phyloP scores from a whole-genome alignment of 1,284 basidiomycete species.

The Austropuccinia psidii region DNA sequence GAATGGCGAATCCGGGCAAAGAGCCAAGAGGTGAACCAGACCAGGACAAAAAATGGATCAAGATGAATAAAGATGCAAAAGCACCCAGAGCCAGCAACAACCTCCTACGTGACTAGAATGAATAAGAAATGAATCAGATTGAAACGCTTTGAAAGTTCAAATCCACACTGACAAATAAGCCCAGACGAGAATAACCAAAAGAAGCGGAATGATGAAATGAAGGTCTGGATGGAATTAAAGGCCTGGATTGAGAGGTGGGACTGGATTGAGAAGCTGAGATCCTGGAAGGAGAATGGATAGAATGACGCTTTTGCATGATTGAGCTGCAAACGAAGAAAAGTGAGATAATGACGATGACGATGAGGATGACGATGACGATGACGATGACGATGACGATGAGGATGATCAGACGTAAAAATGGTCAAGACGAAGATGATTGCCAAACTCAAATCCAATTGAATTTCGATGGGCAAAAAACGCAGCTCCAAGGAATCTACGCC shows the following conservation, averaged over 20 bases:
- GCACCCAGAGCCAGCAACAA: slow-evolving; percentile 15
- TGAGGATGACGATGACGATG: no score
- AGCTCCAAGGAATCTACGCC: no score
- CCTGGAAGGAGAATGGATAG: neutral
- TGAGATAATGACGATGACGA: no score
- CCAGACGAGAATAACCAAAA: neutral
- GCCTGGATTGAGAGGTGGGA: neutral
- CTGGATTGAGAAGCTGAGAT: neutral
- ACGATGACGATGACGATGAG: no score
- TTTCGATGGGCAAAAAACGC: no score
- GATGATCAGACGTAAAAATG: no score
- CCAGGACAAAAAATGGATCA: slow-evolving; percentile 33
- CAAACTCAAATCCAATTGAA: no score
- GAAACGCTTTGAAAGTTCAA: neutral
- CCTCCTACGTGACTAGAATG: slow-evolving; percentile 20
- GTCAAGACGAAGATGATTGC: no score
- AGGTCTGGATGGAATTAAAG: neutral
- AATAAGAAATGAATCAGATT: neutral
- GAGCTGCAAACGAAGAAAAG: no score
- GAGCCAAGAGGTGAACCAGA: slow-evolving; percentile 16
- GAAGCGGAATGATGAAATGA: neutral
- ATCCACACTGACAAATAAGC: neutral
- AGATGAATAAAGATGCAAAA: slow-evolving; percentile 15
- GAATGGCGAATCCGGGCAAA: slow-evolving; percentile 23
- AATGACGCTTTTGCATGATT: slow-evolving; percentile 33